Base-by-base conservation (phyloP, 2,329 filamentous ascomycete species). In the Rugonectria rugulosa region DNA sequence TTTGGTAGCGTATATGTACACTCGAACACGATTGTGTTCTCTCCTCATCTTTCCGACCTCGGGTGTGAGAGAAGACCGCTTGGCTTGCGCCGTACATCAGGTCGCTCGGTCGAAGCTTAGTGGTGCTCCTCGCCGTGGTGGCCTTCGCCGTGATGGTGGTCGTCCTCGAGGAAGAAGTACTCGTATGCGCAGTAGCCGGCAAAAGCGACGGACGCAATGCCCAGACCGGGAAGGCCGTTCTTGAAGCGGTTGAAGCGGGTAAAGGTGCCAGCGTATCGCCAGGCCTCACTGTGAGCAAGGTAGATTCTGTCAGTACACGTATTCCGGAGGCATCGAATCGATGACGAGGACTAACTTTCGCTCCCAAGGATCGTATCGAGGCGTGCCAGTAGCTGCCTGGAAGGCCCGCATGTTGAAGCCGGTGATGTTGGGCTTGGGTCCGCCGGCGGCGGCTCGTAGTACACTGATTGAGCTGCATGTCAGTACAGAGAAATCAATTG, bases 251-350 rank as follows among this genome's bases (percentile, higher is more conserved):
- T 96, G 79, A 82, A 90, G 68, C 94, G 86, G 64, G 88, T 89
- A 81, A 97, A 98, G 50, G 86, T 88, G 61, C 94, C 95, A 29
- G 84, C 88, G 81, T 97, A 97, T 77, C 95, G 86, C 95, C 95
- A 99, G 72, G 90, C 85, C 81, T 99, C 95, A 72, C 95, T 99
- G 73, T 62, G 24, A n/a, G 24, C 20, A 11, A 15, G 32, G 42
- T n/a, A n/a, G n/a, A n/a, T n/a, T n/a, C n/a, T n/a, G 43, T 43
- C 40, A 36, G 47, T 57, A 64, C 26, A 62, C 59, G 11, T 15
- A 11, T 4, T 34, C 17, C 19, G 17, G 15, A 34, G 17, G 15
- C 29, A 42, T 31, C n/a, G n/a, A 24, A 11, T 20, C 8, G 41
- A 17, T 6, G 24, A 40, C 27, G 44, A 32, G 27, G 56, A 84